Conservation (phyloP, 805 yeast species). For the Metschnikowia henanensis region DNA sequence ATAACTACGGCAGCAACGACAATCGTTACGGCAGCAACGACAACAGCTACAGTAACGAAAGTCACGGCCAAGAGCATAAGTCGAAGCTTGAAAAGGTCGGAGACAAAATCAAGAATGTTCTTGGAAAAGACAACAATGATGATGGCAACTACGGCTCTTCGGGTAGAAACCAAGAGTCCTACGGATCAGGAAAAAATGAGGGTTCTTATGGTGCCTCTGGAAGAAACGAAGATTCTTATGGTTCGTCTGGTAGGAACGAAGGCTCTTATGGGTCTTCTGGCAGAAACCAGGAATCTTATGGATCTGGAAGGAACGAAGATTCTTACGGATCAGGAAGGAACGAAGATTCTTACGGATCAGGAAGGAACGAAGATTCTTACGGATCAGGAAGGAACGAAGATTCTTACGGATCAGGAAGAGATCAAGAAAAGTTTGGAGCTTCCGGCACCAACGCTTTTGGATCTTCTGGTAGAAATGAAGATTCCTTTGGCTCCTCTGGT, state of each 20-base stretch:
- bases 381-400: too few species aligned
- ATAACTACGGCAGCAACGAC: constrained; percentile 4
- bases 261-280: constrained; percentile 12
- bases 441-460: too few species aligned
- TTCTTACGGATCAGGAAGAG: too few species aligned
- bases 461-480: too few species aligned
- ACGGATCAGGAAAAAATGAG: constrained; percentile 19
- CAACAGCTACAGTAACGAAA: constrained; percentile 5
- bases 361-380: too few species aligned
- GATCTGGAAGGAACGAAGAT: not conserved
- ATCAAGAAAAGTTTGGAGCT: too few species aligned
- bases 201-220: constrained; percentile 27
- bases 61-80: constrained; percentile 13
- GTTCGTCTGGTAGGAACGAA: constrained; percentile 16
- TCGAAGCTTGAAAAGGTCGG: constrained; percentile 8
- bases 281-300: constrained; percentile 2
- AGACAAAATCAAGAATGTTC: constrained; percentile 15
- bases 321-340: not conserved
- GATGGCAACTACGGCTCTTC: constrained; percentile 27
- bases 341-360: too few species aligned
- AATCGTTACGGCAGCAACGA: not conserved
- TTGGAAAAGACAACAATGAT: constrained; percentile 15
- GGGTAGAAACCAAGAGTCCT: constrained; percentile 13
- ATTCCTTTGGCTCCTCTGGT: too few species aligned
- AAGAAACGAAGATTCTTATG: constrained; percentile 20